Percentiles rank a stretch among this genome's conserved stretches.
phyloP scores from a whole-genome alignment of 1,139 yeast genomes.

The Hanseniaspora uvarum region DNA sequence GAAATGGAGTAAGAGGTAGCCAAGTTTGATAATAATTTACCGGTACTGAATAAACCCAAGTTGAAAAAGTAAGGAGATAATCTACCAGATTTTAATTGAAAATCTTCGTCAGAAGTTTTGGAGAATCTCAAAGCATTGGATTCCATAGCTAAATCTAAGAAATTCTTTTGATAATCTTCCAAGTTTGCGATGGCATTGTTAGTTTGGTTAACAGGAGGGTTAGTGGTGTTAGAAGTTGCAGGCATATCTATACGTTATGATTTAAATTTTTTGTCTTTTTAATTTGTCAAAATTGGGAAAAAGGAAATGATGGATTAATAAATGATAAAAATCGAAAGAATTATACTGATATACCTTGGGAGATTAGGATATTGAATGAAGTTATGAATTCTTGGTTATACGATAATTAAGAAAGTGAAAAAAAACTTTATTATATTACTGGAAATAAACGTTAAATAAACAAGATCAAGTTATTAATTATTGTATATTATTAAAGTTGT shows the following conservation, averaged over 20 bases:
- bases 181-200: conserved; percentile 24
- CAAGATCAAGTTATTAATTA: too few species aligned
- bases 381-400: background rate
- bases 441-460: too few species aligned
- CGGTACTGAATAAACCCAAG: conserved; percentile 78
- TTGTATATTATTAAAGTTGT: too few species aligned
- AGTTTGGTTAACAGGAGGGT: background rate
- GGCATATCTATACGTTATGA: background rate
- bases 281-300: background rate
- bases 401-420: too few species aligned
- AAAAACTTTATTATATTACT: too few species aligned
- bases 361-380: background rate
- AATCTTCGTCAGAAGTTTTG: conserved; percentile 41
- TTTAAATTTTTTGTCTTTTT: background rate
- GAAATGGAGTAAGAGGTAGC: conserved; percentile 86
- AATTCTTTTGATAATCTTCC: conserved; percentile 50
- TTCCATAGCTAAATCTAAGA: conserved; percentile 71
- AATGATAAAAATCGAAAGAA: background rate
- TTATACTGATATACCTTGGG: background rate
- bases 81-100: conserved; percentile 86
- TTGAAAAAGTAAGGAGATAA: conserved; percentile 94
- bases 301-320: background rate
- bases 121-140: conserved; percentile 66
- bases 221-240: background rate
- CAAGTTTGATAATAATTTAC: conserved; percentile 61